Percentiles rank a stretch among this genome's conserved stretches.
phyloP scores from a whole-genome alignment of 352 stramenopile genomes.

The Pythium aquatile region DNA sequence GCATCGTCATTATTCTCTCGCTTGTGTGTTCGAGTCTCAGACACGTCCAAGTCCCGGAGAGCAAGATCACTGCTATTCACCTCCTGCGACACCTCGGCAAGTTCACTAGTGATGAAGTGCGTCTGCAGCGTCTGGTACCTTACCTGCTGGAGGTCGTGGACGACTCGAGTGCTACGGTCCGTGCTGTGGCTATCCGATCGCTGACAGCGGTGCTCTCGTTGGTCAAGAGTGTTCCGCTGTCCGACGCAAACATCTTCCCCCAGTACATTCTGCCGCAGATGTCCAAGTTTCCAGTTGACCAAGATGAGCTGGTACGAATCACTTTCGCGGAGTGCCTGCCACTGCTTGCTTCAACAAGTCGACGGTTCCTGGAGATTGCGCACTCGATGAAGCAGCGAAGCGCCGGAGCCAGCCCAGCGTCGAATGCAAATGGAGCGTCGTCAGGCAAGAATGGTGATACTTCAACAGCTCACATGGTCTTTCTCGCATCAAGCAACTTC shows the following conservation, averaged over 20 bases:
- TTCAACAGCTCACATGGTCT: slow-evolving; percentile 33
- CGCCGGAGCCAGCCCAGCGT: slow-evolving; percentile 24
- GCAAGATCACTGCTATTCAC: slow-evolving; percentile 90
- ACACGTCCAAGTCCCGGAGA: slow-evolving; percentile 82
- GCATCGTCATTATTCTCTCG: slow-evolving; percentile 85
- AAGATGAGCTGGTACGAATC: slow-evolving; percentile 91
- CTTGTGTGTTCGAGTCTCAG: slow-evolving; percentile 82
- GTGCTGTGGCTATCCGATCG: slow-evolving; percentile 87
- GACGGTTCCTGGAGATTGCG: slow-evolving; percentile 93
- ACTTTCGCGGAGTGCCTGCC: slow-evolving; percentile 94
- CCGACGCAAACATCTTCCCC: slow-evolving; percentile 95
- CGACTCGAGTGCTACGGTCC: slow-evolving; percentile 88
- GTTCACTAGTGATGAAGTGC: slow-evolving; percentile 91
- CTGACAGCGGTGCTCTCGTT: slow-evolving; percentile 89
- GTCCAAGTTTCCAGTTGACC: slow-evolving; percentile 38
- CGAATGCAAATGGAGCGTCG: slow-evolving; percentile 25
- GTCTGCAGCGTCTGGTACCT: slow-evolving; percentile 93
- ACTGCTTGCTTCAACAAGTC: slow-evolving; percentile 89
- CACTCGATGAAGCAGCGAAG: slow-evolving; percentile 82
- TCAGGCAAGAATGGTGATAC: slow-evolving; percentile 19
- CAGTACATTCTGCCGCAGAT: slow-evolving; percentile 93
- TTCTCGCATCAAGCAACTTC: slow-evolving; percentile 87
- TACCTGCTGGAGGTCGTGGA: slow-evolving; percentile 93
- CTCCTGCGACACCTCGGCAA: slow-evolving; percentile 88
- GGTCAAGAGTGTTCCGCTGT: slow-evolving; percentile 92